Conservation (phyloP, 2,329 filamentous ascomycete species). For the Paracoccidioides brasiliensis region DNA sequence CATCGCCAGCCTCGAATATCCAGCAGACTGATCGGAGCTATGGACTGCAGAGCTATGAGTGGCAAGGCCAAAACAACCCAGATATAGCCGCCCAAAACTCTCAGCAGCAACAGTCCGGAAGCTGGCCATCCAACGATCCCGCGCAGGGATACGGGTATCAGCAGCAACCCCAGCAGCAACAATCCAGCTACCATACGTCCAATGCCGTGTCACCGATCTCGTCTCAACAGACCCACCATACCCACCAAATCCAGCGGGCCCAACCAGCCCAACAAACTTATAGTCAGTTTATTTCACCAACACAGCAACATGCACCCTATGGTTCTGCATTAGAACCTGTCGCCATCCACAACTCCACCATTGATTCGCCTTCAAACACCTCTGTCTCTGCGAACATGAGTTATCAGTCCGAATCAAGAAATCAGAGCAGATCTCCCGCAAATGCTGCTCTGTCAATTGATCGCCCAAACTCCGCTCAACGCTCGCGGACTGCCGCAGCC, state of each 20-base stretch:
- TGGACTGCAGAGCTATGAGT: slow-evolving; percentile 6
- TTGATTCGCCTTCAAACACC: background rate
- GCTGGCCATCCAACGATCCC: slow-evolving; percentile 5
- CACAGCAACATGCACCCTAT: background rate
- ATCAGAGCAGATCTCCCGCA: background rate
- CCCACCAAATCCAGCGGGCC: background rate
- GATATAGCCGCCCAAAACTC: background rate
- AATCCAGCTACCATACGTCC: slow-evolving; percentile 4
- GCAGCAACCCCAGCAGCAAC: slow-evolving; percentile 7
- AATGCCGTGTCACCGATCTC: background rate
- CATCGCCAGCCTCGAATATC: background rate
- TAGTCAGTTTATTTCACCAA: background rate
- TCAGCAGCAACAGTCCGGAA: slow-evolving; percentile 2
- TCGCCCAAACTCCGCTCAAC: slow-evolving; percentile 7
- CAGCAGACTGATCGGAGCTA: slow-evolving; percentile 6
- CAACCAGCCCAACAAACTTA: background rate
- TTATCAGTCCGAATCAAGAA: background rate
- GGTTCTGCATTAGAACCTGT: background rate
- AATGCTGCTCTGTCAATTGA: background rate
- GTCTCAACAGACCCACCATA: background rate
- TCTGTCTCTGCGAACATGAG: background rate
- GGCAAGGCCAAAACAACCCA: slow-evolving; percentile 6
- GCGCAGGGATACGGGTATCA: slow-evolving; percentile 1
- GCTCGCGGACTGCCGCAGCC: slow-evolving; percentile 8
- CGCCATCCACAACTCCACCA: background rate